These are phyloP conservation scores for Corymbia maculata DNA, from an alignment of 345 rosid species.

Conservation along the genomic window DNA sequence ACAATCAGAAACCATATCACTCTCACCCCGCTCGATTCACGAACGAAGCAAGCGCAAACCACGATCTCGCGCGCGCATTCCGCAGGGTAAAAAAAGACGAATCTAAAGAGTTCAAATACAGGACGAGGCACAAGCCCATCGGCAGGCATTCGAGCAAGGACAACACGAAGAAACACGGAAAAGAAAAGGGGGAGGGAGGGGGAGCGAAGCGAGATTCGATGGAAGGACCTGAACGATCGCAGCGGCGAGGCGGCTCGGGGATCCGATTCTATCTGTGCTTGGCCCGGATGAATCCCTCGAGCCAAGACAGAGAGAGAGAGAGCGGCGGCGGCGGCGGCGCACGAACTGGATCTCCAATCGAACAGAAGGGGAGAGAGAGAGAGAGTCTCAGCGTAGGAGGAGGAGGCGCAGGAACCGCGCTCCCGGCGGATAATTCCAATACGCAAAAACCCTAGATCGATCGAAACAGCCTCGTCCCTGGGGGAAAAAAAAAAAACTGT, in stretches of 20 bases:
- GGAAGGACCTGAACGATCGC: background rate
- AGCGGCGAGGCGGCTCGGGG: background rate
- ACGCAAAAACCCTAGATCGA: conserved; percentile 16
- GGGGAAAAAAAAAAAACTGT: background rate
- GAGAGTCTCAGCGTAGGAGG: background rate
- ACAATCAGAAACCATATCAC: background rate
- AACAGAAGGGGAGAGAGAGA: background rate
- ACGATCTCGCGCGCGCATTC: background rate
- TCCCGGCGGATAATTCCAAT: background rate
- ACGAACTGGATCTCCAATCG: conserved; percentile 35
- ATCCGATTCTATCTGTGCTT: conserved; percentile 46
- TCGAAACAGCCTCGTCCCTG: background rate
- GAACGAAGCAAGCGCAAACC: background rate
- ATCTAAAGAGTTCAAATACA: background rate
- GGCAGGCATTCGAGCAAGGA: background rate
- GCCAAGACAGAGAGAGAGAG: conserved; percentile 47
- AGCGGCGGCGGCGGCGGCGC: background rate
- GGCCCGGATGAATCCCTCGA: conserved; percentile 82
- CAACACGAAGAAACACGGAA: conserved; percentile 1
- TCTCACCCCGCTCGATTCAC: background rate
- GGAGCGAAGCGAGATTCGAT: background rate
- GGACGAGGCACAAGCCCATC: background rate
- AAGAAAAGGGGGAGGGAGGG: background rate
- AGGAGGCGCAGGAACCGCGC: background rate
- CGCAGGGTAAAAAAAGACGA: background rate